Conservation (phyloP, 23 red algal species). For the Gracilariopsis chorda region DNA sequence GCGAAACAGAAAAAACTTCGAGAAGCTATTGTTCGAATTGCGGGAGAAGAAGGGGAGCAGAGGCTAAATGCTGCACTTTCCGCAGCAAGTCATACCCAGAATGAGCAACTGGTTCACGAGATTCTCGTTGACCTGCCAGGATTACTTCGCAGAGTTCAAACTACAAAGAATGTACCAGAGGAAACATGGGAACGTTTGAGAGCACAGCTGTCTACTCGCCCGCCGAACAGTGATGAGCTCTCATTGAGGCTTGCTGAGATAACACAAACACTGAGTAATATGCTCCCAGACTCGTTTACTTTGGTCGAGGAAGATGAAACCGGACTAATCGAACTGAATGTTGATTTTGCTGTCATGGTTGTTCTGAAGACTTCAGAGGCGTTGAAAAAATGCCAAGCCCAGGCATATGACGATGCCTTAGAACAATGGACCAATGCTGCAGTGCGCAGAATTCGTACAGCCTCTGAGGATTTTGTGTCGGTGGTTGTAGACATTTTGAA, state of each 20-base stretch:
- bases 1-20: conserved; percentile 35
- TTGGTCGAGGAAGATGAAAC: background rate
- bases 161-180: background rate
- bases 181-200: conserved; percentile 25
- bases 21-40: conserved; percentile 33
- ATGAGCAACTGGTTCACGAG: conserved; percentile 50
- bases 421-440: conserved; percentile 31
- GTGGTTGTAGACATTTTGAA: conserved; percentile 23
- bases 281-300: conserved; percentile 18
- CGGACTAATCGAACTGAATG: background rate
- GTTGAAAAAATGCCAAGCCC: conserved; percentile 39
- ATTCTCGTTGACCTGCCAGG: conserved; percentile 34
- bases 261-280: background rate
- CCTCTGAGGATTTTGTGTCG: conserved; percentile 2
- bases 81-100: background rate
- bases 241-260: conserved; percentile 9
- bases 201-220: conserved; percentile 11
- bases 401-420: conserved; percentile 33
- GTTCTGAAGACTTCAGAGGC: conserved; percentile 7
- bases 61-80: conserved; percentile 25
- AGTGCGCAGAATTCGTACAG: conserved; percentile 1
- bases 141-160: background rate
- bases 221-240: conserved; percentile 37
- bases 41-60: conserved; percentile 5
- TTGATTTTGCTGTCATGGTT: conserved; percentile 22